Percentiles rank a stretch among this genome's conserved stretches.
phyloP scores from a whole-genome alignment of 768 basidiomycete genomes.

The Amanita molliuscula region DNA sequence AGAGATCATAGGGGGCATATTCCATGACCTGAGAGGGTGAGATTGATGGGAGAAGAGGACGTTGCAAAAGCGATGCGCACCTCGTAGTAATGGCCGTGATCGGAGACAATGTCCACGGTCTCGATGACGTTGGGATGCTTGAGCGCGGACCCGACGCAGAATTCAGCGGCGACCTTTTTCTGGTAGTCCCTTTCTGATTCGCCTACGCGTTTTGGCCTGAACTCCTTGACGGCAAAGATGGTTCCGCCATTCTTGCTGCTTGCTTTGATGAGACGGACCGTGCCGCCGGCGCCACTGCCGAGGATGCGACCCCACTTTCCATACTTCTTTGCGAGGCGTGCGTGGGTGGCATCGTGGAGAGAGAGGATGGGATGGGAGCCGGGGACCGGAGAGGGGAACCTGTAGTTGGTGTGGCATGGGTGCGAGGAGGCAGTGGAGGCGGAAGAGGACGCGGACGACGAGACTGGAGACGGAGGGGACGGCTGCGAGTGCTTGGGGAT shows the following conservation, averaged over 20 bases:
- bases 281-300: conserved; percentile 96
- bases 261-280: conserved; percentile 91
- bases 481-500: conserved; percentile 46
- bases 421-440: conserved; percentile 10
- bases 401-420: conserved; percentile 15
- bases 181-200: conserved; percentile 97
- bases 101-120: conserved; percentile 95
- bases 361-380: conserved; percentile 35
- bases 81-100: conserved; percentile 98
- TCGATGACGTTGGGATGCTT: conserved; percentile 96
- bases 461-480: conserved; percentile 14
- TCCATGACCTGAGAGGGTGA: conserved; percentile 80
- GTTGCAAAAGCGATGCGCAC: conserved; percentile 29
- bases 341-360: conserved; percentile 75
- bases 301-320: conserved; percentile 97
- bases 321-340: conserved; percentile 95
- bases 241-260: conserved; percentile 69
- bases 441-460: conserved; percentile 6
- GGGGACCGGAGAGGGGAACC: conserved; percentile 12
- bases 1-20: conserved; percentile 96
- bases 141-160: conserved; percentile 91
- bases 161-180: conserved; percentile 99
- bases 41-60: not conserved
- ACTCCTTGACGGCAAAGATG: conserved; percentile 96
- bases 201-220: conserved; percentile 78